phyloP scores from a whole-genome alignment of 2,329 filamentous ascomycete genomes.

The Hypoxylon sp. region DNA sequence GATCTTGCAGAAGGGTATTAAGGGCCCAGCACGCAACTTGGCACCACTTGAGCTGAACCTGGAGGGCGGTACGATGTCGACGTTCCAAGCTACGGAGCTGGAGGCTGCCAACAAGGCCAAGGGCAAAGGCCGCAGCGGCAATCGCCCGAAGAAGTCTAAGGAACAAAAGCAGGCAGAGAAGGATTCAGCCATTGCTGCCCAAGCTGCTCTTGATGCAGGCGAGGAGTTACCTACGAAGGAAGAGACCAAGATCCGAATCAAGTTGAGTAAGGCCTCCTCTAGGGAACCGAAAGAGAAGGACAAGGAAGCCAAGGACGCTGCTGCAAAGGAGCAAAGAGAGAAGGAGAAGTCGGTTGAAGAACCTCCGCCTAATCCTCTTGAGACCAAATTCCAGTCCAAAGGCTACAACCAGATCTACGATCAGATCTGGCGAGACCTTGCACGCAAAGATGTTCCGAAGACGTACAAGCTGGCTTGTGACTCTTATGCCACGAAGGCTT shows the following conservation, averaged over 20 bases:
- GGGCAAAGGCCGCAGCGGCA: constrained; percentile 68
- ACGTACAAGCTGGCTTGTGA: constrained; percentile 89
- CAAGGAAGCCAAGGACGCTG: constrained; percentile 56
- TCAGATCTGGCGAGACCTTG: constrained; percentile 95
- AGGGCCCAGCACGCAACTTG: constrained; percentile 76
- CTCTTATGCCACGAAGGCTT: constrained; percentile 87
- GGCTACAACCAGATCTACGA: constrained; percentile 98
- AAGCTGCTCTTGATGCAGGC: constrained; percentile 84
- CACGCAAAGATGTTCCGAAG: constrained; percentile 93
- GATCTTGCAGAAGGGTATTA: constrained; percentile 88
- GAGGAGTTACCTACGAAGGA: constrained; percentile 75
- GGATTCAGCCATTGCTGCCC: constrained; percentile 86
- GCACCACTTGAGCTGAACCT: constrained; percentile 82
- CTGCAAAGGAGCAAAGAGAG: constrained; percentile 60
- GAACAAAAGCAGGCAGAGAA: constrained; percentile 86
- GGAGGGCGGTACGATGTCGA: constrained; percentile 87
- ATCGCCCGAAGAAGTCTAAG: constrained; percentile 90
- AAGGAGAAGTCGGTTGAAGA: constrained; percentile 57
- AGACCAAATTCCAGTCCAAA: constrained; percentile 83
- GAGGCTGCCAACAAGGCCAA: constrained; percentile 64
- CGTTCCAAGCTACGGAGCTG: constrained; percentile 78
- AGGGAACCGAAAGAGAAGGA: constrained; percentile 60
- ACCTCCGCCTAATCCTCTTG: constrained; percentile 60
- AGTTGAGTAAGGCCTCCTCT: constrained; percentile 64
- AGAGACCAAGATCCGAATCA: constrained; percentile 74